Evolutionary conservation across 352 stramenopile genomes (phyloP).

Genomic region (Plasmopara halstedii): DNA sequence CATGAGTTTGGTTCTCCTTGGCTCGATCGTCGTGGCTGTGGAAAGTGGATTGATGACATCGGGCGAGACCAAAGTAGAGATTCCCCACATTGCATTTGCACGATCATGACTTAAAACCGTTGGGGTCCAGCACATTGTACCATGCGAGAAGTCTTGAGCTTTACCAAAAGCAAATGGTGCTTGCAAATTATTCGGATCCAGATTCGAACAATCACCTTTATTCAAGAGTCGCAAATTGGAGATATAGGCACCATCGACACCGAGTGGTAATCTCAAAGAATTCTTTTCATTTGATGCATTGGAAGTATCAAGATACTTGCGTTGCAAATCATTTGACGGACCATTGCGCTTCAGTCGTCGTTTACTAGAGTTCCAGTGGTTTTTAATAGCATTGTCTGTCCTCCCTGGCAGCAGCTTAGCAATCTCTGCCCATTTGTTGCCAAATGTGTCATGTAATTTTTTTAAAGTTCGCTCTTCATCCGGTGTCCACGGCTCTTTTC

Average conservation of each 20-base stretch:
- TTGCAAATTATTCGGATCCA: constrained; percentile 19
- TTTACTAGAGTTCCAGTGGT: constrained; percentile 89
- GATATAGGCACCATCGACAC: constrained; percentile 4
- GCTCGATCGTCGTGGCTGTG: constrained; percentile 43
- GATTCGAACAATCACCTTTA: constrained; percentile 14
- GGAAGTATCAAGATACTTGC: constrained; percentile 11
- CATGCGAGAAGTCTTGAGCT: constrained; percentile 11
- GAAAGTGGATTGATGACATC: constrained; percentile 4
- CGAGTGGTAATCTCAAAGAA: not conserved
- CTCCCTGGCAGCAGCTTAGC: constrained; percentile 81
- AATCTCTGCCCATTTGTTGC: constrained; percentile 90
- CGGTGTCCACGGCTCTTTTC: constrained; percentile 88
- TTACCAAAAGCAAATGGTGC: constrained; percentile 26
- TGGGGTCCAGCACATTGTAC: constrained; percentile 24
- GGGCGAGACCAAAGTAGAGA: constrained; percentile 14
- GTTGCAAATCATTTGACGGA: constrained; percentile 6
- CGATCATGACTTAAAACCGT: constrained; percentile 20
- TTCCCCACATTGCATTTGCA: constrained; percentile 16
- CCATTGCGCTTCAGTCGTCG: constrained; percentile 45
- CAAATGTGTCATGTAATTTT: constrained; percentile 67
- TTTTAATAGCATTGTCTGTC: constrained; percentile 91
- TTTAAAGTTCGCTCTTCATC: constrained; percentile 82
- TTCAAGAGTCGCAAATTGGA: constrained; percentile 15
- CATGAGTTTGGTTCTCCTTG: constrained; percentile 31
- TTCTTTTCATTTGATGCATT: constrained; percentile 1